phyloP scores from a whole-genome alignment of 2,329 filamentous ascomycete genomes.

The Verticillium nonalfalfae region DNA sequence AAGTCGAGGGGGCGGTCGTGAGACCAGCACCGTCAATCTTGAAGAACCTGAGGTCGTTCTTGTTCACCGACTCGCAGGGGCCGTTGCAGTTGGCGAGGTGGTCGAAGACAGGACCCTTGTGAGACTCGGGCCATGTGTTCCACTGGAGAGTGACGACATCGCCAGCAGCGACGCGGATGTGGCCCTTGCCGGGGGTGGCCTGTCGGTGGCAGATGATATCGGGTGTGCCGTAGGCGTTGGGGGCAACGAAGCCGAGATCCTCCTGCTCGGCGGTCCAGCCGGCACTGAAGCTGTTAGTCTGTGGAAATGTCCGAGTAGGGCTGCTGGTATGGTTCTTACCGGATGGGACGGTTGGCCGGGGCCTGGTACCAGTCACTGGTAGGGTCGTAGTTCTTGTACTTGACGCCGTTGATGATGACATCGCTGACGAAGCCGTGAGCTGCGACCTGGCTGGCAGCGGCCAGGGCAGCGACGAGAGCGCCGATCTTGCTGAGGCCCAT shows the following conservation, averaged over 20 bases:
- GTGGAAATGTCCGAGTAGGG: not conserved
- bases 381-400: conserved; percentile 33
- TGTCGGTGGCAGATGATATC: conserved; percentile 44
- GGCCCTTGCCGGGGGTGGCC: conserved; percentile 29
- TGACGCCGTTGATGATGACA: conserved; percentile 35
- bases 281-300: conserved; percentile 10
- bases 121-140: conserved; percentile 41
- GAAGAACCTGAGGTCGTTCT: conserved; percentile 36
- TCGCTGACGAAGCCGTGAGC: conserved; percentile 35
- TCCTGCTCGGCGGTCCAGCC: conserved; percentile 35
- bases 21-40: conserved; percentile 36
- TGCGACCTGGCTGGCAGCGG: conserved; percentile 17
- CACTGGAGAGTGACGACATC: conserved; percentile 39
- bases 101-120: conserved; percentile 39
- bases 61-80: conserved; percentile 31
- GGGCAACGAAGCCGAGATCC: conserved; percentile 41
- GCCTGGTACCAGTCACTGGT: conserved; percentile 6
- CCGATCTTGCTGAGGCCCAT: conserved; percentile 16
- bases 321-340: not conserved
- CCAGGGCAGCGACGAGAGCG: conserved; percentile 14
- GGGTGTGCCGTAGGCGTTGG: conserved; percentile 29
- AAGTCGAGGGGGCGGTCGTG: conserved; percentile 19
- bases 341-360: conserved; percentile 4
- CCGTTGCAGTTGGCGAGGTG: conserved; percentile 39
- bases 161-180: conserved; percentile 36